A percentile compares a stretch with the other conserved stretches of the same genome.
phyloP scores from a whole-genome alignment of 176 grass and related monocot species.

The Avena insularis region DNA sequence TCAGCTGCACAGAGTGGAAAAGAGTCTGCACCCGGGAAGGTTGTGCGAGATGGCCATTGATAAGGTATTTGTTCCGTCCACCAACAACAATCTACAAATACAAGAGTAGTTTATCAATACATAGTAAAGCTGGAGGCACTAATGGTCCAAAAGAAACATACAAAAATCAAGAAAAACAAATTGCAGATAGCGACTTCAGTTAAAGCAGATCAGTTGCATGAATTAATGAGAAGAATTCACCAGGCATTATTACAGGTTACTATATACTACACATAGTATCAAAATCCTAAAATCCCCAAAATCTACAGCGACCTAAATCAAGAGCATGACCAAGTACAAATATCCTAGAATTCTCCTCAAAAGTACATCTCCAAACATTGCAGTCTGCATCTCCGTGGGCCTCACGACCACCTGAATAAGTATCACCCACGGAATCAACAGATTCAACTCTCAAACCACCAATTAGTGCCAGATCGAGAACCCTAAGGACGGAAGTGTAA shows the following conservation, averaged over 20 bases:
- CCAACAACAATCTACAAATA: constrained; percentile 79
- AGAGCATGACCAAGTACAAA: not conserved
- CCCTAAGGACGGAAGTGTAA: constrained; percentile 8
- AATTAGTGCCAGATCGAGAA: constrained; percentile 2
- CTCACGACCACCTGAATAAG: not conserved
- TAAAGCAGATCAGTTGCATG: constrained; percentile 1
- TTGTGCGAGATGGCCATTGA: constrained; percentile 92
- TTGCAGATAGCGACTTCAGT: not conserved
- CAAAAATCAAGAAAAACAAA: constrained; percentile 25
- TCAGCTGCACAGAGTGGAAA: constrained; percentile 98
- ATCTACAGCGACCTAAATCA: constrained; percentile 32
- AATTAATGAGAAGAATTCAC: constrained; percentile 11
- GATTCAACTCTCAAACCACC: not conserved
- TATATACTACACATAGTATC: no score
- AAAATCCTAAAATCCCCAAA: not conserved
- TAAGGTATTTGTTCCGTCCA: constrained; percentile 90
- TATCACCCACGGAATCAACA: not conserved
- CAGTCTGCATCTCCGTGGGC: not conserved
- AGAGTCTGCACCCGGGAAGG: constrained; percentile 90
- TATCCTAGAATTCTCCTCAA: constrained; percentile 2
- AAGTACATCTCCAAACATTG: constrained; percentile 30
- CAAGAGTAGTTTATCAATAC: constrained; percentile 24
- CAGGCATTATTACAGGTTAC: not conserved
- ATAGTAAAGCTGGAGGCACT: constrained; percentile 10
- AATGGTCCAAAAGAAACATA: constrained; percentile 33